Evolutionary conservation across 768 basidiomycete species (phyloP).

Genomic region (Tubosaeta sp.): DNA sequence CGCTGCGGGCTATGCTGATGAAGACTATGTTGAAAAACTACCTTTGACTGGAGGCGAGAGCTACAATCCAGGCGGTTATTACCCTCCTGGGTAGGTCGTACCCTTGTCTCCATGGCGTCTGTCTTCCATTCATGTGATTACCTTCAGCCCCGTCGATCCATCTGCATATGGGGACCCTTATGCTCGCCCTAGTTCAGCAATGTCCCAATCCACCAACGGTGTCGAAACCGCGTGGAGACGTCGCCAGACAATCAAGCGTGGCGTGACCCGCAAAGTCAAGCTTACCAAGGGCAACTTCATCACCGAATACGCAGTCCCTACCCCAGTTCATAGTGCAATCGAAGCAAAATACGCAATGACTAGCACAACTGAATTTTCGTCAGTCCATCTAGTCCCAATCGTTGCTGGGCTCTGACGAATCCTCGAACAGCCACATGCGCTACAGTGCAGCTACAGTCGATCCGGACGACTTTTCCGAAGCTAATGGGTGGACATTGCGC

Average conservation of each 20-base stretch:
- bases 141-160: conserved; percentile 48
- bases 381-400: conserved; percentile 28
- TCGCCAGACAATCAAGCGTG: conserved; percentile 87
- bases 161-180: conserved; percentile 67
- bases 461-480: conserved; percentile 82
- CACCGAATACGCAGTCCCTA: conserved; percentile 83
- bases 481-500: conserved; percentile 80
- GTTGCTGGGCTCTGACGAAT: neutral
- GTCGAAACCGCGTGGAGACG: conserved; percentile 62
- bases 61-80: conserved; percentile 56
- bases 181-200: conserved; percentile 45
- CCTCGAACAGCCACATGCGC: conserved; percentile 65
- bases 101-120: neutral
- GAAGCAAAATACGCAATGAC: conserved; percentile 72
- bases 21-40: conserved; percentile 72
- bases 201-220: conserved; percentile 53
- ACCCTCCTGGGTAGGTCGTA: conserved; percentile 64
- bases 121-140: conserved; percentile 5
- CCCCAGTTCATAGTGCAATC: conserved; percentile 76
- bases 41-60: conserved; percentile 60
- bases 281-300: conserved; percentile 93
- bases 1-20: conserved; percentile 48
- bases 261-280: conserved; percentile 91
- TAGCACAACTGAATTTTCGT: conserved; percentile 90
- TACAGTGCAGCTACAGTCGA: conserved; percentile 92